A percentile compares a stretch with the other conserved stretches of the same genome.
phyloP scores from a whole-genome alignment of 2,329 filamentous ascomycete species.

The Ampelomyces quisqualis region DNA sequence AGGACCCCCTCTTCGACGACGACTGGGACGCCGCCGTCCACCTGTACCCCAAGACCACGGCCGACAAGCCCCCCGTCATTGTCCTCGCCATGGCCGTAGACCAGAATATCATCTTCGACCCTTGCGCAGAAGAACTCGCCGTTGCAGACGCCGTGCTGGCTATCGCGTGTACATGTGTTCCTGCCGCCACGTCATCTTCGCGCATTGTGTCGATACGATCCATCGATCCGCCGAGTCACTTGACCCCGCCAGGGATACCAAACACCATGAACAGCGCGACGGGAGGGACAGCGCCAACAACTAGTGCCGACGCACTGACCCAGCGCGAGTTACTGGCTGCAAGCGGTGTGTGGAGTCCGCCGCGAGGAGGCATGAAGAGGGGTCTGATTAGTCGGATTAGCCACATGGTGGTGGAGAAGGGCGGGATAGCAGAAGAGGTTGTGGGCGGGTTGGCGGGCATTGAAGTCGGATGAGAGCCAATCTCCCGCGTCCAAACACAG shows the following conservation, averaged over 20 bases:
- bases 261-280: conserved; percentile 50
- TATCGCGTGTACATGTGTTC: conserved; percentile 65
- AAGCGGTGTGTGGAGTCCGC: conserved; percentile 79
- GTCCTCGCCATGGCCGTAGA: conserved; percentile 85
- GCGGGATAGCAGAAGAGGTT: conserved; percentile 83
- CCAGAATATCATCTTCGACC: conserved; percentile 91
- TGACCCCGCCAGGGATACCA: conserved; percentile 52
- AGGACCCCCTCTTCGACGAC: conserved; percentile 96
- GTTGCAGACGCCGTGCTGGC: conserved; percentile 89
- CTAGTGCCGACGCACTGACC: conserved; percentile 45
- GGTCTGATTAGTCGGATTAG: conserved; percentile 72
- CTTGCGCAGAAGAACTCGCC: conserved; percentile 84
- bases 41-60: conserved; percentile 63
- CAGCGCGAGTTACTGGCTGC: conserved; percentile 59
- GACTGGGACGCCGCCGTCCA: conserved; percentile 86
- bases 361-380: conserved; percentile 79
- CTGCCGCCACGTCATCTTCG: conserved; percentile 24
- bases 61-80: conserved; percentile 74
- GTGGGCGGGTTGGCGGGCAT: conserved; percentile 77
- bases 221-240: conserved; percentile 52
- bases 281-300: conserved; percentile 42
- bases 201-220: conserved; percentile 50
- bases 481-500: too few species aligned
- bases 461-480: conserved; percentile 48
- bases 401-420: conserved; percentile 70